These are phyloP conservation scores for Tetrapisispora namnaoensis DNA, from an alignment of 805 yeast species.

Conservation along the genomic window DNA sequence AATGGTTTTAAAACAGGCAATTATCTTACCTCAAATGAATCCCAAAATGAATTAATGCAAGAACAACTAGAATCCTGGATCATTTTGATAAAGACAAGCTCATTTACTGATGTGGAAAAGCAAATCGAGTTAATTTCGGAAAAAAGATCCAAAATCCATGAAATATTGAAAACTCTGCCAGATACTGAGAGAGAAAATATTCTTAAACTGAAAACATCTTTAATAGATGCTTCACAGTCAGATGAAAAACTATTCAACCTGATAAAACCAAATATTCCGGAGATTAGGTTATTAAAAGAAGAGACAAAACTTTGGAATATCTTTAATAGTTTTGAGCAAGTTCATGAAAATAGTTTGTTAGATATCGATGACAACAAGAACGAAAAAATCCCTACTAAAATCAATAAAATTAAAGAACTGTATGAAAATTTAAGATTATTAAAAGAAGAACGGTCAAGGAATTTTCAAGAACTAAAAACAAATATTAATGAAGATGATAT, in stretches of 20 bases:
- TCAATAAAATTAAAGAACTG: slow-evolving; percentile 45
- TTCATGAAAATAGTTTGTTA: slow-evolving; percentile 36
- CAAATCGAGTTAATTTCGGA: slow-evolving; percentile 32
- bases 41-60: slow-evolving; percentile 22
- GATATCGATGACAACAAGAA: slow-evolving; percentile 53
- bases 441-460: slow-evolving; percentile 51
- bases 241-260: slow-evolving; percentile 46
- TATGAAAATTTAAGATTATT: slow-evolving; percentile 53
- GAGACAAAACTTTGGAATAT: slow-evolving; percentile 36
- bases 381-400: slow-evolving; percentile 27
- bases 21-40: slow-evolving; percentile 10
- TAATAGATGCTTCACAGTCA: slow-evolving; percentile 50
- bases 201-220: slow-evolving; percentile 45
- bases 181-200: slow-evolving; percentile 44
- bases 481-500: slow-evolving; percentile 77
- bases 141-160: slow-evolving; percentile 30
- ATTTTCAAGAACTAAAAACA: slow-evolving; percentile 55
- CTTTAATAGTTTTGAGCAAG: slow-evolving; percentile 22
- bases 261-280: slow-evolving; percentile 35
- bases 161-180: slow-evolving; percentile 27
- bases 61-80: slow-evolving; percentile 27
- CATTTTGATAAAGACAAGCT: slow-evolving; percentile 17
- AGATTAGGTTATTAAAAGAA: slow-evolving; percentile 35
- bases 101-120: slow-evolving; percentile 19
- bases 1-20: slow-evolving; percentile 26